Evolutionary conservation across 1,139 yeast species (phyloP).

Genomic region (Protomyces lactucae-debilis): DNA sequence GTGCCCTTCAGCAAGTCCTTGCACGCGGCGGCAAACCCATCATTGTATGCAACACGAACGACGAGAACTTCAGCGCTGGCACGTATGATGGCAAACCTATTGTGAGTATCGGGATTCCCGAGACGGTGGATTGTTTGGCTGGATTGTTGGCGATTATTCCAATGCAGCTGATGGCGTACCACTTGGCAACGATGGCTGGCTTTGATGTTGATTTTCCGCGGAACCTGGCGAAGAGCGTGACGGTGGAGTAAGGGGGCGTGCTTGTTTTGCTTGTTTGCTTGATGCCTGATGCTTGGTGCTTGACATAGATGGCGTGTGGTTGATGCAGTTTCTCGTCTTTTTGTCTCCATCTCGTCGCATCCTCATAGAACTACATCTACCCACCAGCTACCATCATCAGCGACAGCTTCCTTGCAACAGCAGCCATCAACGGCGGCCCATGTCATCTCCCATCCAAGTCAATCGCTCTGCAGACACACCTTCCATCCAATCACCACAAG

Average conservation of each 20-base stretch:
- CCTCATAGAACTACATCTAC: background rate
- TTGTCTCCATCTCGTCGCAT: no score
- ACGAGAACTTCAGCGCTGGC: slow-evolving; percentile 45
- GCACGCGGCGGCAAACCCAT: slow-evolving; percentile 98
- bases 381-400: background rate
- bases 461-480: background rate
- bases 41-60: slow-evolving; percentile 86
- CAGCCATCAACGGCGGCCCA: background rate
- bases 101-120: slow-evolving; percentile 78
- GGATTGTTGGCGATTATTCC: slow-evolving; percentile 94
- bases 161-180: slow-evolving; percentile 90
- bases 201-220: slow-evolving; percentile 98
- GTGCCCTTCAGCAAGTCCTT: slow-evolving; percentile 93
- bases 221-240: slow-evolving; percentile 95
- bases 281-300: no score
- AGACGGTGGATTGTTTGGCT: slow-evolving; percentile 94
- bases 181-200: slow-evolving; percentile 94
- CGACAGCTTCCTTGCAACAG: no score
- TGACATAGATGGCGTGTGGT: no score
- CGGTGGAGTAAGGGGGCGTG: slow-evolving; percentile 60
- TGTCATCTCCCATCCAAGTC: slow-evolving; percentile 19
- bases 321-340: no score
- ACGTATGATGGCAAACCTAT: slow-evolving; percentile 35
- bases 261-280: background rate
- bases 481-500: background rate